phyloP scores from a whole-genome alignment of 2,329 filamentous ascomycete genomes.

The Diaporthe ilicicola region DNA sequence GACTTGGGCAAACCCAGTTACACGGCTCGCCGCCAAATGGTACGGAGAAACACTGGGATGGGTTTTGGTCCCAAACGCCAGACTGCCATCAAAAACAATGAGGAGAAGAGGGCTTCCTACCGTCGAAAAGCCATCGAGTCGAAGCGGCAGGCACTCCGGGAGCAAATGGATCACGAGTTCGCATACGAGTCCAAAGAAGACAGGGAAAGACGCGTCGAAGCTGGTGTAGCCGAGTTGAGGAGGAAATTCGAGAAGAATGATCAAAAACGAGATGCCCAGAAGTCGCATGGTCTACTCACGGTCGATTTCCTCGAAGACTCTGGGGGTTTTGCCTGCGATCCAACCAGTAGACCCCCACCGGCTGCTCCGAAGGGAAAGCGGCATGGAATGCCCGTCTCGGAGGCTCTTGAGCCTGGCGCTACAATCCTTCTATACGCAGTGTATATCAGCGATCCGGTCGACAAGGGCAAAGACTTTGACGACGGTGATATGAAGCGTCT shows the following conservation, averaged over 20 bases:
- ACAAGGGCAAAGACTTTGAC: not conserved
- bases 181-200: not conserved
- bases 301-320: constrained; percentile 5
- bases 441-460: constrained; percentile 17
- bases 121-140: not conserved
- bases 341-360: not conserved
- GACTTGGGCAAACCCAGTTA: not conserved
- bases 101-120: not conserved
- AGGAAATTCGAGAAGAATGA: not conserved
- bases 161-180: not conserved
- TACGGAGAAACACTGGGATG: not conserved
- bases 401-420: constrained; percentile 20
- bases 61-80: not conserved
- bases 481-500: not conserved
- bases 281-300: not conserved
- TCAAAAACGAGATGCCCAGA: not conserved
- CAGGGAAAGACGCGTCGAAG: not conserved
- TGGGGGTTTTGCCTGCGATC: not conserved
- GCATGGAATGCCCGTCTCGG: not conserved
- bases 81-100: not conserved
- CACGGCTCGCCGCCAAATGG: not conserved
- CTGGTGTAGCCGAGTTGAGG: not conserved
- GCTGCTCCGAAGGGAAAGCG: not conserved
- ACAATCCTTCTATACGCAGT: constrained; percentile 18
- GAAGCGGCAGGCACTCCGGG: not conserved